phyloP scores from a whole-genome alignment of 2,329 filamentous ascomycete genomes.

The Fusarium verticillioides region DNA sequence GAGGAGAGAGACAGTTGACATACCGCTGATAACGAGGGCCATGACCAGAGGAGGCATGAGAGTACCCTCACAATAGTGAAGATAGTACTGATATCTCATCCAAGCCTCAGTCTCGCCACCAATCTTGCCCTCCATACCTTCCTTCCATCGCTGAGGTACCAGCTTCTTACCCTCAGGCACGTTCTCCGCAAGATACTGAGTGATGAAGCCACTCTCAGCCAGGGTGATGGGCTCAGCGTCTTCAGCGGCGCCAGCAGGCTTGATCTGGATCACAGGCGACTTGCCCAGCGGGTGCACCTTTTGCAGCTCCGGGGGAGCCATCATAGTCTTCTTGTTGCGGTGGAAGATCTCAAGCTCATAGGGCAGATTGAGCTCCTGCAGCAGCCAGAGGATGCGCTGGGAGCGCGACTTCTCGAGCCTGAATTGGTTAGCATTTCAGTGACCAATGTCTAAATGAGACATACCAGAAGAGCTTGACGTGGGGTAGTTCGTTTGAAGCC shows the following conservation, averaged over 20 bases:
- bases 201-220: conserved; percentile 84
- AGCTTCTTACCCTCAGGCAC: conserved; percentile 59
- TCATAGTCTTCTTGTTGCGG: conserved; percentile 67
- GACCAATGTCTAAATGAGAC: conserved; percentile 6
- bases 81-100: conserved; percentile 72
- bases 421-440: conserved; percentile 2
- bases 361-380: conserved; percentile 82
- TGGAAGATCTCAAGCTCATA: conserved; percentile 87
- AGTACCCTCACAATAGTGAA: conserved; percentile 88
- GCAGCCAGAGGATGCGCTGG: conserved; percentile 85
- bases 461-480: conserved; percentile 74
- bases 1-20: conserved; percentile 33
- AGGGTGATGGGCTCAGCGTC: conserved; percentile 66
- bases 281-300: conserved; percentile 88
- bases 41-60: conserved; percentile 79
- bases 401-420: conserved; percentile 88
- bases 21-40: conserved; percentile 67
- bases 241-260: conserved; percentile 49
- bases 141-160: conserved; percentile 65
- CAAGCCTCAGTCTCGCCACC: conserved; percentile 71
- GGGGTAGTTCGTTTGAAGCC: conserved; percentile 54
- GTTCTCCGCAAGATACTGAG: conserved; percentile 82
- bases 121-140: conserved; percentile 66
- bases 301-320: conserved; percentile 82
- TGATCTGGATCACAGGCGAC: conserved; percentile 79